A percentile compares a stretch with the other conserved stretches of the same genome.
These are phyloP conservation scores for Arthrobotrys entomopaga DNA, from an alignment of 2,329 filamentous ascomycete species.

Conservation along the genomic window DNA sequence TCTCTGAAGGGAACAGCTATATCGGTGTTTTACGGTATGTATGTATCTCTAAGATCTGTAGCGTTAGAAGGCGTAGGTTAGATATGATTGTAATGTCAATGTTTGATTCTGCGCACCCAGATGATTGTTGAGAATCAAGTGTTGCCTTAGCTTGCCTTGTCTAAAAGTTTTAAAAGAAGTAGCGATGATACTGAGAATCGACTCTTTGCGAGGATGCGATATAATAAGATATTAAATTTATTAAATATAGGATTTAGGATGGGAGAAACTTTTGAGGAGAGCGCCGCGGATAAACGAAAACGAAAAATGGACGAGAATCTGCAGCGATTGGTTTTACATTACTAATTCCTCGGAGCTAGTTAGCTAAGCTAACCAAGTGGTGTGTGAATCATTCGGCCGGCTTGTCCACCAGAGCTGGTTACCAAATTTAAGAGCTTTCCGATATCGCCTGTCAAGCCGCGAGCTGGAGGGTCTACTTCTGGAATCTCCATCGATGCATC, in stretches of 20 bases:
- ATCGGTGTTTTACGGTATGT: neutral
- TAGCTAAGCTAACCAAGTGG: neutral
- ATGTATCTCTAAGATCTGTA: neutral
- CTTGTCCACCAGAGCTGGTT: neutral
- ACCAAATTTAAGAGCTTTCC: neutral
- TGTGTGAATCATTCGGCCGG: no score
- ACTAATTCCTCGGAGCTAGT: constrained; percentile 40
- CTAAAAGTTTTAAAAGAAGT: no score
- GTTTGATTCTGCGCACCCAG: neutral
- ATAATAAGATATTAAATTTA: no score
- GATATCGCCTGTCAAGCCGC: constrained; percentile 37
- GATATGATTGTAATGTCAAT: neutral
- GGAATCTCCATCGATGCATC: neutral
- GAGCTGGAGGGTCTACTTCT: no score
- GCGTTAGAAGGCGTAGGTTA: neutral
- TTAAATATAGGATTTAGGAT: no score
- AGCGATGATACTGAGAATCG: no score
- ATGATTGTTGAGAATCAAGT: no score
- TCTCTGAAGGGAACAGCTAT: neutral
- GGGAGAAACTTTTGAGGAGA: neutral
- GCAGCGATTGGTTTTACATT: constrained; percentile 26
- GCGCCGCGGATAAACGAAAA: constrained; percentile 26
- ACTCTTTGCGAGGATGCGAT: no score
- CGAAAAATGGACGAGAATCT: constrained; percentile 2
- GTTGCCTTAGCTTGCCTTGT: no score